Evolutionary conservation across 2,329 filamentous ascomycete genomes (phyloP), one percentile per base, ranked within the genome.

Genomic region (Calonectria ilicicola): DNA sequence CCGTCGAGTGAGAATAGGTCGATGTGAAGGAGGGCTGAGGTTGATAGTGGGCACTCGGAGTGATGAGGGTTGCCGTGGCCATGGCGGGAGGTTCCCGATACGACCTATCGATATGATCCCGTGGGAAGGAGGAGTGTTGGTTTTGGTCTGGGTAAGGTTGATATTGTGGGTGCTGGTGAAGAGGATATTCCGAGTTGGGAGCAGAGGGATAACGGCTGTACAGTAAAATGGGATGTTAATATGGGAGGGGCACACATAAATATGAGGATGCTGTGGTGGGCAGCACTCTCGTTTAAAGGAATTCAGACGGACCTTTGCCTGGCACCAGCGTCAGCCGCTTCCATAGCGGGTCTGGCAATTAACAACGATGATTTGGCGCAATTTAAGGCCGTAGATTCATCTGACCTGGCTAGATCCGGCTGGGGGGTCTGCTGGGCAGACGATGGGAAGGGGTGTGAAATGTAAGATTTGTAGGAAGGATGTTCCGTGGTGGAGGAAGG

Each of bases 301-400:
- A 77, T 77, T 79, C 75, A 79, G 77, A 83, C 83, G 76, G 75
- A 83, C 82, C 82, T 84, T 81, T 81, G 81, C 77, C 80, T 82
- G 80, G 79, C 78, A 79, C 79, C 80, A 83, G 81, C 78, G 77
- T 83, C 83, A 81, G 78, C 81, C 80, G 81, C 78, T 82, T 84
- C 82, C 83, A 84, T 84, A 81, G 81, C 83, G 83, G 80, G 82
- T 81, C 81, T 81, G 77, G 82, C 79, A 79, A 78, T 78, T 78
- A 82, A 77, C 77, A 79, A 81, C 78, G 77, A 78, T 78, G 79
- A 84, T 81, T 82, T 83, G 78, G 82, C 78, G 77, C 77, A 77
- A 74, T 80, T 80, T 82, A 83, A 79, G 80, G 77, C 77, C 79
- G 77, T 80, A 78, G 82, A 83, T 82, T 80, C 82, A 84, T 83